phyloP scores from a whole-genome alignment of 352 stramenopile species.

The Phytophthora aleatoria region DNA sequence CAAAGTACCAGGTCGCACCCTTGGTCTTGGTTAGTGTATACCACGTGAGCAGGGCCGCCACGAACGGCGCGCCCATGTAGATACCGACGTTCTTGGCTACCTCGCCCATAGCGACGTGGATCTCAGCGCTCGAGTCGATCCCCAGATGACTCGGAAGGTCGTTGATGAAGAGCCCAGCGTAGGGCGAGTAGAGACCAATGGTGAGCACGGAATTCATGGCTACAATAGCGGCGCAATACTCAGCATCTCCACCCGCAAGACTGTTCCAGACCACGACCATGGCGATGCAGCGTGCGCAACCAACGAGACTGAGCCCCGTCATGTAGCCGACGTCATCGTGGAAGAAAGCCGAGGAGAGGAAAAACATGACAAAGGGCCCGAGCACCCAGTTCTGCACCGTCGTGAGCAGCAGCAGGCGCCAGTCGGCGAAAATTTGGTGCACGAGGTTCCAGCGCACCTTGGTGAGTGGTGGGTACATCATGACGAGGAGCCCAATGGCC shows the following conservation, averaged over 20 bases:
- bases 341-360: constrained; percentile 53
- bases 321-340: constrained; percentile 55
- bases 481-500: constrained; percentile 54
- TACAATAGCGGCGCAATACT: constrained; percentile 72
- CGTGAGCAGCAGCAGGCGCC: constrained; percentile 54
- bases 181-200: constrained; percentile 67
- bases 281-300: constrained; percentile 68
- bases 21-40: constrained; percentile 43
- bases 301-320: constrained; percentile 61
- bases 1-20: constrained; percentile 44
- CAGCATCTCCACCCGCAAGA: constrained; percentile 56
- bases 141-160: constrained; percentile 46
- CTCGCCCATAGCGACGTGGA: constrained; percentile 48
- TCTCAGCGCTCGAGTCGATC: constrained; percentile 41
- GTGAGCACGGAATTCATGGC: constrained; percentile 71
- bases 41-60: constrained; percentile 44
- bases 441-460: constrained; percentile 63
- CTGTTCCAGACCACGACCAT: constrained; percentile 82
- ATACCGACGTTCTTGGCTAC: constrained; percentile 62
- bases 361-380: constrained; percentile 59
- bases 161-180: constrained; percentile 56
- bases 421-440: constrained; percentile 49
- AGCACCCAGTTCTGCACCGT: constrained; percentile 65
- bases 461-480: constrained; percentile 62
- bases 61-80: constrained; percentile 64